Conservation (phyloP, 257 asterid species). For the Sherardia arvensis region DNA sequence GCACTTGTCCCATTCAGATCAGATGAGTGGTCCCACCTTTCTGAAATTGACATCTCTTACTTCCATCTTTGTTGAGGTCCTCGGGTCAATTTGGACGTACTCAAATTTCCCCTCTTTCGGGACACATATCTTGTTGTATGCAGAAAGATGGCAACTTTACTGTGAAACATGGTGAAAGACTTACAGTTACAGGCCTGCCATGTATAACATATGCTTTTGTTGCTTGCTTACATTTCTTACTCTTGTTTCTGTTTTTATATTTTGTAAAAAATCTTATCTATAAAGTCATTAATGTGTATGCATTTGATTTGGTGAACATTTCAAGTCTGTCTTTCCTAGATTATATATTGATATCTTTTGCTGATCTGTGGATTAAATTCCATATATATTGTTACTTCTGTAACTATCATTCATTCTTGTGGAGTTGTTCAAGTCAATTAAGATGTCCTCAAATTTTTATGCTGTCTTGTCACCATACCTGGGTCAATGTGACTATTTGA, state of each 20-base stretch:
- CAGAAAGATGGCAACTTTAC: background rate
- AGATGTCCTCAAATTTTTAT: background rate
- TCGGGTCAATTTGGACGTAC: background rate
- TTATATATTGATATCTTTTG: background rate
- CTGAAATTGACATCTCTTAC: background rate
- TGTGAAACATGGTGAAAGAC: background rate
- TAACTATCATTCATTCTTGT: background rate
- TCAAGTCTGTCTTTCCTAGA: no score
- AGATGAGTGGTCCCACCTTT: background rate
- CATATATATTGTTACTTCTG: no score
- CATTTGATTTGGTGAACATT: no score
- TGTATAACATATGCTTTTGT: background rate
- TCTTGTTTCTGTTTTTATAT: background rate
- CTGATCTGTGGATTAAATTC: background rate
- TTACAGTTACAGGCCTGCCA: background rate
- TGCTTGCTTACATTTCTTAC: no score
- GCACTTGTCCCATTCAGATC: background rate
- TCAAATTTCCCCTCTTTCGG: background rate
- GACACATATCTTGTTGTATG: background rate
- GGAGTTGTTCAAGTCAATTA: background rate
- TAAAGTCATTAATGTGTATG: no score
- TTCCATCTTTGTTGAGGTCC: background rate
- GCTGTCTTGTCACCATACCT: background rate
- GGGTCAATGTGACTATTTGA: background rate
- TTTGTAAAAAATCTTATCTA: no score